Evolutionary conservation across 352 stramenopile genomes (phyloP), one percentile per base, ranked within the genome.

Genomic region (Globisporangium emineosum): DNA sequence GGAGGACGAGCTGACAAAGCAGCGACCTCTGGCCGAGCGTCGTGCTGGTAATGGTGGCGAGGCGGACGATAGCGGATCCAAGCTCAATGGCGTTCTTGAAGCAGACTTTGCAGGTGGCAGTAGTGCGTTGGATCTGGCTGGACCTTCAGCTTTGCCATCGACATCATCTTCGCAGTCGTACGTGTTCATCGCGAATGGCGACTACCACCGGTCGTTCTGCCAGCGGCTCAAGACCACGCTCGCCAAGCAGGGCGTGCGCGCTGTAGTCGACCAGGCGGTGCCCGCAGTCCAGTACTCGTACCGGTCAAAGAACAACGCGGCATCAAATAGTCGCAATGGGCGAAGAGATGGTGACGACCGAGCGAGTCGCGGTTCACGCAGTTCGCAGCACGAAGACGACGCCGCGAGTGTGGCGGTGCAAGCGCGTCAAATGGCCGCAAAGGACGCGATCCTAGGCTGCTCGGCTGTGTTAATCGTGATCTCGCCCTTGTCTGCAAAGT

Each of bases 151-250:
- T 12, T 10, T 19, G 17, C 17, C 30, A 45, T 2, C 33, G 13
- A 58, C 33, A 17, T 63, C 55, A 1, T 35, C 75, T 5, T 89
- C 54, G 5, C 45, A 40, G 0, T 49, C 77, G 23, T 91, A 85
- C 55, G 78, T 95, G 23, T 93, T 90, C 49, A 87, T 95, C 40
- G 77, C 77, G 0, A 83, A 93, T 45, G 85, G 83, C 17, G 85
- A 93, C 68, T 91, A 77, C 58, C 85, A 95, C 50, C 62, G 70
- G 40, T 70, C 75, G 3, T 93, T 95, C 62, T 91, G 80, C 25
- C 60, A 77, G 59, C 72, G 71, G 15, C 61, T 94, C 0, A 73
- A 81, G n/a, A 79, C 76, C n/a, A 63, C 81, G 30, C 59, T 93
- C 3, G 63, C 72, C 6, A 86, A 89, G 66, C 68, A 84, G 56